Evolutionary conservation across 2,329 filamentous ascomycete genomes (phyloP), one percentile per base, ranked within the genome.

Genomic region (Dothideomycetes sp.): DNA sequence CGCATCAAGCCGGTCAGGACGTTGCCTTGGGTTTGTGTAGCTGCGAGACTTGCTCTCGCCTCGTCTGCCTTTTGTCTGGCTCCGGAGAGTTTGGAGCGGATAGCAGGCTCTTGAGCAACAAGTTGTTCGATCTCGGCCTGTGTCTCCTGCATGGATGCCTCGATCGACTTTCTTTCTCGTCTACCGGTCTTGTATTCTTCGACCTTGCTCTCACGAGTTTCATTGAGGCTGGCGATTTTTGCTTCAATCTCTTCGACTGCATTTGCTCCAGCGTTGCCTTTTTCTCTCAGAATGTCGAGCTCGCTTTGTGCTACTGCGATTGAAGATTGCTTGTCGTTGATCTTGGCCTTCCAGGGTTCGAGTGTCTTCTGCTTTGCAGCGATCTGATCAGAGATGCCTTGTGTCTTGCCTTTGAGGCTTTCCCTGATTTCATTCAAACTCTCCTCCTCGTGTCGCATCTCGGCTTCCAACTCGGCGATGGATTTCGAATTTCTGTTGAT

Each of bases 291-390:
- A 43, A 98, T 96, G 45, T 87, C 82, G 51, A 96, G 76, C 61
- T 98, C 89, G 60, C 87, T 94, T 59, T 94, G 84, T 1, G 91
- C 87, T 9, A 98, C 88, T 4, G 89, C 89, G 50, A 95, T 93
- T 3, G 84, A 79, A 0, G 88, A 95, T 56, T 91, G 83, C 61
- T 94, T 96, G 57, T 94, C 82, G 60, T 91, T 95, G 65, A 98
- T 89, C 64, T 91, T 96, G 50, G 87, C 87, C 51, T 82, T 88
- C 91, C 91, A 98, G 0, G 91, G 91, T 63, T 96, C 89, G 9
- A 98, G 70, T 1, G 85, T 82, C 63, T 93, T 95, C 56, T 98
- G 91, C 64, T 94, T 95, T 4, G 72, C 73, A 0, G 87, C 80
- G 51, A 98, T 96, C 55, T 95, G 74, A 52, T 98, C 87, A 0